Base-by-base conservation (phyloP, 257 asterid genomes). In the Solanum ahanhuiri region DNA sequence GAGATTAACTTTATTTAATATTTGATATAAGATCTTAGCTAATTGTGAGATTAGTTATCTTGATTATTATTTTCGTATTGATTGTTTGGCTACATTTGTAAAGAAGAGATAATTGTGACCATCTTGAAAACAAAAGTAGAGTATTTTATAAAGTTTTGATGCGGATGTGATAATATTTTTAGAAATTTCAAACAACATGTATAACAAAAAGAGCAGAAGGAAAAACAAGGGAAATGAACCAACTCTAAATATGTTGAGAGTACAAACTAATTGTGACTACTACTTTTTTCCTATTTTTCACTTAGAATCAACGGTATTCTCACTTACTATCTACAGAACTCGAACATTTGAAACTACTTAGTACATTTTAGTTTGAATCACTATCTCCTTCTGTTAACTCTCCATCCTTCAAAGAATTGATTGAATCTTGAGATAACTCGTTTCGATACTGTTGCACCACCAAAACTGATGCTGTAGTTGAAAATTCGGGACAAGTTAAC, bases 381-480 rank as follows among this genome's bases (percentile, higher is more conserved):
- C 30, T 69, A 3, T 86, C 57, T 12, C 30, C 81, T 81, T 67
- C 25, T 37, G 37, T 67, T n/a, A 31, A 15, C 22, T 39, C 90
- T 4, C 48, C 91, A 72, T 81, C 92, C 87, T 85, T 51, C 20
- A 51, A 17, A 0, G 60, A 51, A 51, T 51, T 87, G 88, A 93
- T 39, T 15, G 94, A 72, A 57, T 66, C 83, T 20, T 90, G 88
- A 0, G 91, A 77, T 39, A 93, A 48, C 88, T 77, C 73, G 28
- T 70, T 85, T 64, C 90, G 76, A 87, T 93, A 90, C 69, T 93
- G 95, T 88, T 92, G 97, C 89, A 93, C 92, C 86, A 92, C 93
- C 86, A 93, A 87, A 45, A 93, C 92, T 22, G 97, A 92, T 51
- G 95, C 92, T n/a, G 86, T 83, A 17, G 92, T 88, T 8, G 92